A percentile compares a stretch with the other conserved stretches of the same genome.
These are phyloP conservation scores for Plasmodium vinckei DNA, from an alignment of 169 alveolate species.

Conservation along the genomic window DNA sequence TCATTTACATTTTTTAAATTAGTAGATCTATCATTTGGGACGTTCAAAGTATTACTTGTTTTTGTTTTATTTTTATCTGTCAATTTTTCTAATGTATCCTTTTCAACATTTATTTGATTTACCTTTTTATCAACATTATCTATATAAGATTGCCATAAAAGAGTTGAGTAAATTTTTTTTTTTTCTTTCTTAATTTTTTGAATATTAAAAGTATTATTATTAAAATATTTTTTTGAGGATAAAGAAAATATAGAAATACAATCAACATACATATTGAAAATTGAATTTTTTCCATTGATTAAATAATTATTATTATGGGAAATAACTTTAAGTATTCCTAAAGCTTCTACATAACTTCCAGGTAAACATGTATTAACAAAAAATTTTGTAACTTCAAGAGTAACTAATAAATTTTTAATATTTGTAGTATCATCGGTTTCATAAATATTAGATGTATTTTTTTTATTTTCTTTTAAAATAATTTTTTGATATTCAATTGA, in stretches of 20 bases:
- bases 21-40: too few species aligned
- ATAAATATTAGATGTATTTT: constrained; percentile 22
- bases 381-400: constrained; percentile 53
- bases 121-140: constrained; percentile 21
- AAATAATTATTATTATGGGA: constrained; percentile 25
- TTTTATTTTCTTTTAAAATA: constrained; percentile 60
- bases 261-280: constrained; percentile 64
- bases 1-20: too few species aligned
- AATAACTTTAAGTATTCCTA: constrained; percentile 68
- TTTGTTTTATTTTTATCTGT: too few species aligned
- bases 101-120: neutral
- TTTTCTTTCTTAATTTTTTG: constrained; percentile 38
- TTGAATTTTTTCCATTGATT: constrained; percentile 65
- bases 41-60: too few species aligned
- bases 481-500: constrained; percentile 70
- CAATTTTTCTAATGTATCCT: too few species aligned
- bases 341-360: constrained; percentile 58
- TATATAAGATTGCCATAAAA: constrained; percentile 65
- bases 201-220: constrained; percentile 42
- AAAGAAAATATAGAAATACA: constrained; percentile 64
- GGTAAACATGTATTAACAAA: constrained; percentile 56
- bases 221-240: constrained; percentile 55
- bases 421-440: constrained; percentile 28
- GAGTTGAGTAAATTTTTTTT: constrained; percentile 27
- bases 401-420: constrained; percentile 39